phyloP scores from a whole-genome alignment of 768 basidiomycete genomes.

The Hygrophoropsis aurantiaca region DNA sequence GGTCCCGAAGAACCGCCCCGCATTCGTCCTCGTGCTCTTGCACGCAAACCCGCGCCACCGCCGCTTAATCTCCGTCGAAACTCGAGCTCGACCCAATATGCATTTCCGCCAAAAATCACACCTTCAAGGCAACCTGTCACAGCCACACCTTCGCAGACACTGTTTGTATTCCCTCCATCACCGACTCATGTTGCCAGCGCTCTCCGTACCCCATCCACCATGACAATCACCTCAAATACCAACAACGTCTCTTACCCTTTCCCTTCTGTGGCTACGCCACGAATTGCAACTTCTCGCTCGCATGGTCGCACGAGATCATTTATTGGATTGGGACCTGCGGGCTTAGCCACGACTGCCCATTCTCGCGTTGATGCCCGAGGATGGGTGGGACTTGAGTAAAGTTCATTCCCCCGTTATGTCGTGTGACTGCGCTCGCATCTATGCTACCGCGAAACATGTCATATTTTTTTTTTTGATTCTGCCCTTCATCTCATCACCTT shows the following conservation, averaged over 20 bases:
- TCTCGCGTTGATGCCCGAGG: conserved; percentile 84
- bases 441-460: conserved; percentile 9
- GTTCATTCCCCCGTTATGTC: conserved; percentile 8
- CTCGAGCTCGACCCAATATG: conserved; percentile 20
- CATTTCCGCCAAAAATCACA: conserved; percentile 22
- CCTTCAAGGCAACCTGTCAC: conserved; percentile 24
- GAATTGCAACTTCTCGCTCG: conserved; percentile 65
- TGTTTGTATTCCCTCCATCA: conserved; percentile 86
- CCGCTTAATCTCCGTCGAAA: conserved; percentile 50
- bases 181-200: conserved; percentile 51
- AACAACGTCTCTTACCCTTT: conserved; percentile 47
- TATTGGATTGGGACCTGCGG: conserved; percentile 65
- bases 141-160: conserved; percentile 71
- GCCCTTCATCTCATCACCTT: conserved; percentile 19
- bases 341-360: conserved; percentile 78
- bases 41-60: conserved; percentile 54
- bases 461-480: too few relatives aligned
- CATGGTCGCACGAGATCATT: conserved; percentile 72
- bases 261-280: conserved; percentile 62
- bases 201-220: conserved; percentile 70
- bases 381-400: conserved; percentile 59
- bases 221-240: conserved; percentile 73
- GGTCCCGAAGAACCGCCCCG: conserved; percentile 31
- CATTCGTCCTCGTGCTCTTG: conserved; percentile 45
- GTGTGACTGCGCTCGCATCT: conserved; percentile 8